phyloP scores from a whole-genome alignment of 768 basidiomycete genomes.

The Vararia minispora region DNA sequence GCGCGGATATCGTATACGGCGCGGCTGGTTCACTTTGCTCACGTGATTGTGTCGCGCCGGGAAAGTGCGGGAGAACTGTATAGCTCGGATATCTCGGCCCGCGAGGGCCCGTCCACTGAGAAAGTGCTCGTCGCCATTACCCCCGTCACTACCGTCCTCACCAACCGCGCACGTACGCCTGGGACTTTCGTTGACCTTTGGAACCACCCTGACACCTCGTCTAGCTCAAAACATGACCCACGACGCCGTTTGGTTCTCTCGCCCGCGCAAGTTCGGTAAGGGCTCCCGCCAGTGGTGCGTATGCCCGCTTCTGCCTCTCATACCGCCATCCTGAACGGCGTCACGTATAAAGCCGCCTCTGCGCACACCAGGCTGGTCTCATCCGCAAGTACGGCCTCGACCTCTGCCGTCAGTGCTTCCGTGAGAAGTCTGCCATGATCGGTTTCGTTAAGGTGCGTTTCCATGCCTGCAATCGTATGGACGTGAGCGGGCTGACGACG shows the following conservation, averaged over 20 bases:
- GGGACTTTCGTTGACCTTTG: not conserved
- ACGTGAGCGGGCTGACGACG: not conserved
- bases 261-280: constrained; percentile 91
- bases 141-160: not conserved
- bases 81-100: constrained; percentile 7
- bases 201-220: constrained; percentile 7
- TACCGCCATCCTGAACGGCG: constrained; percentile 1
- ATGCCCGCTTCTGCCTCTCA: not conserved
- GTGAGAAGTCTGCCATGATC: constrained; percentile 87
- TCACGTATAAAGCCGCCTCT: constrained; percentile 61
- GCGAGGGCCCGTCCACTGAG: not conserved
- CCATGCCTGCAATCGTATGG: not conserved
- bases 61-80: constrained; percentile 14
- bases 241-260: constrained; percentile 97
- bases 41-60: constrained; percentile 11
- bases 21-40: too few relatives aligned
- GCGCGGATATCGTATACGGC: too few relatives aligned
- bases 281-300: constrained; percentile 90
- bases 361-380: constrained; percentile 94
- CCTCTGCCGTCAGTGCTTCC: constrained; percentile 98
- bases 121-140: too few relatives aligned
- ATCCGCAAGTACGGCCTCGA: constrained; percentile 96
- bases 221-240: constrained; percentile 68
- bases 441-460: constrained; percentile 83
- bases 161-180: constrained; percentile 9